Evolutionary conservation across 2,329 filamentous ascomycete genomes (phyloP), one percentile per base, ranked within the genome.

Genomic region (Bipolaris cookei): DNA sequence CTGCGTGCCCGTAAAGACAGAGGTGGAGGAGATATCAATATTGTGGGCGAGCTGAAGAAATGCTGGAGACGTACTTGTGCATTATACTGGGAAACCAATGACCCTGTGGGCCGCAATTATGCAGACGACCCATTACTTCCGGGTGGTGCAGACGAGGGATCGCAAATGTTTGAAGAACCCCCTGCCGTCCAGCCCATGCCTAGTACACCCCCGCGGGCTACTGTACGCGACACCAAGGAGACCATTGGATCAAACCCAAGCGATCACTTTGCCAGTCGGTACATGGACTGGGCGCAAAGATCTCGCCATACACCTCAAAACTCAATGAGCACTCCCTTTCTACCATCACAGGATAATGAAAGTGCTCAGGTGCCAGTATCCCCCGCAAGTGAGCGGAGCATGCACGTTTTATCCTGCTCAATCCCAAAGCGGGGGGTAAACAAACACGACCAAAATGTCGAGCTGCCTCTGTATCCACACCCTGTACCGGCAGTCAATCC

Each of bases 11-110:
- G 84, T 50, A 72, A 78, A 50, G 80, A 82, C 61, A 79, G 82
- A 41, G 84, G 85, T 32, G 81, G 80, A 51, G 87, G 86, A 45
- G 87, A 89, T 68, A 76, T 96, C 57, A 97, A 97, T 76, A 96
- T 98, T 63, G 82, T 99, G 34, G 88, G 90, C 28, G 95, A 99
- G 76, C 80, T 99, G 61, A 99, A 99, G 76, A 96, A 97, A 74
- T 98, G 95, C 73, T 99, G 95, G 95, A 88, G 93, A 74, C 86
- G 93, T 49, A 91, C 95, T 18, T 98, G 93, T 73, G 88, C 90
- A 0, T 80, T 93, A 53, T 97, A 93, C 73, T 99, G 95, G 94
- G 91, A 96, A 61, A 85, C 84, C 0, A 81, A 86, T 0, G 86
- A 91, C 44, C 88, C 88, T 34, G 83, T 88, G 63, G 79, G 82